These are phyloP conservation scores for Boletus edulis DNA, from an alignment of 768 basidiomycete genomes.

Conservation along the genomic window DNA sequence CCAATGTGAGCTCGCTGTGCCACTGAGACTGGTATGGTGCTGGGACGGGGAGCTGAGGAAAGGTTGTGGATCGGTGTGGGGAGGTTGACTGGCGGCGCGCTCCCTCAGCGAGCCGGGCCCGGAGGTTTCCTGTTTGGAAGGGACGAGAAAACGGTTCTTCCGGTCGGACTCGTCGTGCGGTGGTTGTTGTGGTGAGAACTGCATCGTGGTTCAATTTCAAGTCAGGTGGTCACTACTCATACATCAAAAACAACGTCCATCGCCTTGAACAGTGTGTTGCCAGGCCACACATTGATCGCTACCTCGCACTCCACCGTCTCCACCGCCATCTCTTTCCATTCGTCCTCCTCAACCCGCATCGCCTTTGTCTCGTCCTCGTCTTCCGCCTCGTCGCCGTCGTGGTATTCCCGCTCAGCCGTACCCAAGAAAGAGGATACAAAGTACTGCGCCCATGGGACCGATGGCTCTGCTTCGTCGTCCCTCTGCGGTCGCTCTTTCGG, in stretches of 20 bases:
- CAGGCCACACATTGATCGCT: conserved; percentile 83
- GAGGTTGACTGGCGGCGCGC: conserved; percentile 58
- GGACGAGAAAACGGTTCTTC: conserved; percentile 54
- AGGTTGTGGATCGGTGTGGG: conserved; percentile 29
- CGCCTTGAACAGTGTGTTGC: conserved; percentile 84
- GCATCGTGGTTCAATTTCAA: too few species aligned
- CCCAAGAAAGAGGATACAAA: conserved; percentile 40
- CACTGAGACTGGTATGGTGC: too few species aligned
- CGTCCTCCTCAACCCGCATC: conserved; percentile 39
- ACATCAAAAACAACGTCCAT: conserved; percentile 78
- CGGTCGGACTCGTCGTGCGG: conserved; percentile 37
- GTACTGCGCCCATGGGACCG: conserved; percentile 36
- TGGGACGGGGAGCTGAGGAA: too few species aligned
- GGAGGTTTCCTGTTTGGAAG: too few species aligned
- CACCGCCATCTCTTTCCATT: conserved; percentile 64
- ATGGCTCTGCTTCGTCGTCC: conserved; percentile 11
- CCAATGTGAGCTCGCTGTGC: too few species aligned
- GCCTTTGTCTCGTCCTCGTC: conserved; percentile 1
- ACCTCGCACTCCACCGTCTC: conserved; percentile 97
- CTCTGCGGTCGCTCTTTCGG: conserved; percentile 49
- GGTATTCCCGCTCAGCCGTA: conserved; percentile 47
- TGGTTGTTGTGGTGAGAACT: too few species aligned
- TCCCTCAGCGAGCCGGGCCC: conserved; percentile 4
- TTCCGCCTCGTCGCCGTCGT: conserved; percentile 48
- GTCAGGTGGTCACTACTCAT: conserved; percentile 20